phyloP scores from a whole-genome alignment of 208 protist species.

The Entamoeba histolytica region DNA sequence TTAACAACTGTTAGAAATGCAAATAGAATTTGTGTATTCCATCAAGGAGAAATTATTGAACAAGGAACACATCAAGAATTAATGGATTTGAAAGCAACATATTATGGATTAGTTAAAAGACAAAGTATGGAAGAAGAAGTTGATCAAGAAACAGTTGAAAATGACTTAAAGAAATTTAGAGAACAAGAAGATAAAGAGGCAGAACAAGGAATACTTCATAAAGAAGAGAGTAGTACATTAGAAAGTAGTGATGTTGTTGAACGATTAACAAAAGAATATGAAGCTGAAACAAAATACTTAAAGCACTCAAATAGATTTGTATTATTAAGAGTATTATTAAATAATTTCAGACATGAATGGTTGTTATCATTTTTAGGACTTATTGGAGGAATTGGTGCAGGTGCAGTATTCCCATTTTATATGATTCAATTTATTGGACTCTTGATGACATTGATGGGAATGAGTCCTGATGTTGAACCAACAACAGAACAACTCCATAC shows the following conservation, averaged over 20 bases:
- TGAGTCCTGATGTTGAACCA: not conserved
- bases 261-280: not conserved
- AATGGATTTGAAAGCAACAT: not conserved
- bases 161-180: not conserved
- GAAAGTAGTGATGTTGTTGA: not conserved
- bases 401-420: not conserved
- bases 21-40: slow-evolving; percentile 69
- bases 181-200: not conserved
- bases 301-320: not conserved
- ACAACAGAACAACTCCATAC: not conserved
- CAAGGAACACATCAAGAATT: slow-evolving; percentile 58
- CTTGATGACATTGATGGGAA: not conserved
- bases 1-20: slow-evolving; percentile 60
- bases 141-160: not conserved
- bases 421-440: not conserved
- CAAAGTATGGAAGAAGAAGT: not conserved
- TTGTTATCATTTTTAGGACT: not conserved
- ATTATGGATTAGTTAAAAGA: not conserved
- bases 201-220: not conserved
- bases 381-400: not conserved
- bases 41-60: slow-evolving; percentile 57
- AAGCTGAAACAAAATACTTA: not conserved
- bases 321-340: not conserved
- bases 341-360: not conserved
- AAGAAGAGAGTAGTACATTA: not conserved